These are phyloP conservation scores for Bretziella fagacearum DNA, from an alignment of 2,329 filamentous ascomycete species.

Conservation along the genomic window DNA sequence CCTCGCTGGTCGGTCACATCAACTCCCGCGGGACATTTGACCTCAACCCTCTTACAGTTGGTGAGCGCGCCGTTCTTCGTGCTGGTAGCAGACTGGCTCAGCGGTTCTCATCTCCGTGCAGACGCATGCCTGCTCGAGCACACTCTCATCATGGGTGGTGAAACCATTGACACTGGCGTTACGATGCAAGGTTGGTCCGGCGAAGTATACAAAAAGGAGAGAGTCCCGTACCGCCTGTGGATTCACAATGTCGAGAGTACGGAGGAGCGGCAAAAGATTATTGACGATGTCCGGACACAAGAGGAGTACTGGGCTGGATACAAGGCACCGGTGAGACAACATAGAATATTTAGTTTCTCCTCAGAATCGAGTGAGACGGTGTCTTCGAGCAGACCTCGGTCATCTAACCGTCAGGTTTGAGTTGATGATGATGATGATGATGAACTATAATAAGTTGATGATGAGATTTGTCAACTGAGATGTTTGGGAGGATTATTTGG, in stretches of 20 bases:
- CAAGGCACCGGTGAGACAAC: no score
- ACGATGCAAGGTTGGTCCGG: conserved; percentile 41
- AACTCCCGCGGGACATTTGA: conserved; percentile 40
- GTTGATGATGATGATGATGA: no score
- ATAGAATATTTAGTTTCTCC: no score
- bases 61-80: conserved; percentile 34
- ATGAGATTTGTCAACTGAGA: no score
- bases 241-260: not conserved
- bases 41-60: conserved; percentile 33
- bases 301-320: no score
- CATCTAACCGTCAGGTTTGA: no score
- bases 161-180: conserved; percentile 32
- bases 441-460: no score
- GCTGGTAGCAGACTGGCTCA: conserved; percentile 34
- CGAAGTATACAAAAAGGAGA: conserved; percentile 22
- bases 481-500: no score
- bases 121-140: conserved; percentile 39
- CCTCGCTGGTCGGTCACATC: conserved; percentile 38
- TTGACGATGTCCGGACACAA: not conserved
- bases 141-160: conserved; percentile 39
- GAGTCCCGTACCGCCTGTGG: conserved; percentile 5
- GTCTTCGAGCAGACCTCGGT: no score
- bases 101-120: conserved; percentile 34
- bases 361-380: not conserved
- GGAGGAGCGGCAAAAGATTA: not conserved